These are phyloP conservation scores for Lentinula sp. DNA, from an alignment of 768 basidiomycete genomes.

Conservation along the genomic window DNA sequence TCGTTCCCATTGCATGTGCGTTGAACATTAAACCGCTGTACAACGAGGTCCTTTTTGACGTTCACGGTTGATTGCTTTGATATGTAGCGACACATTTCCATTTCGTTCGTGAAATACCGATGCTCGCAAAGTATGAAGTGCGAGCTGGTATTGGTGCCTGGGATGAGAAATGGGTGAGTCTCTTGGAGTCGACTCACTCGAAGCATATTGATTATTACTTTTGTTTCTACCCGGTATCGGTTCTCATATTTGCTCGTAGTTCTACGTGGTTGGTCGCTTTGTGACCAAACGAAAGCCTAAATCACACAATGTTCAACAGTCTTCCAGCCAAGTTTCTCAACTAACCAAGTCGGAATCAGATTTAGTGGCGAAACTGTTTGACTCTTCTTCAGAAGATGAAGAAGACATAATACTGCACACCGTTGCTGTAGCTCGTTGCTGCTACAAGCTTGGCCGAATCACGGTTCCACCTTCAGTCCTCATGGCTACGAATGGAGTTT, in stretches of 20 bases:
- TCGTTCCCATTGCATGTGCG: slow-evolving; percentile 51
- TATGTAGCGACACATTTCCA: slow-evolving; percentile 55
- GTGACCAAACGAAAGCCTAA: not conserved
- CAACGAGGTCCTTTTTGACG: not conserved
- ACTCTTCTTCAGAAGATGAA: slow-evolving; percentile 37
- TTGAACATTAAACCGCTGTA: not conserved
- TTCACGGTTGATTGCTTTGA: not conserved
- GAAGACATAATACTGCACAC: slow-evolving; percentile 62
- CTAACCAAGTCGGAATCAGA: not conserved
- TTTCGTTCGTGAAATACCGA: slow-evolving; percentile 68
- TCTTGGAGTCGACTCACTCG: too few relatives aligned
- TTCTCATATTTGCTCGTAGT: not conserved
- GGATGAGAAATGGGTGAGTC: slow-evolving; percentile 76
- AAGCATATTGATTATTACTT: too few relatives aligned
- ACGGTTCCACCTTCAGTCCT: slow-evolving; percentile 66
- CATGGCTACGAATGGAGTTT: slow-evolving; percentile 56
- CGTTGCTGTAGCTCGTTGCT: slow-evolving; percentile 54
- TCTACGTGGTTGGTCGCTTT: slow-evolving; percentile 4
- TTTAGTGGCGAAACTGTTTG: slow-evolving; percentile 2
- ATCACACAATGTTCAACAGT: not conserved
- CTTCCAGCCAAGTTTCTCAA: not conserved
- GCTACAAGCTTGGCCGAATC: slow-evolving; percentile 68
- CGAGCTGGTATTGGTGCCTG: slow-evolving; percentile 51
- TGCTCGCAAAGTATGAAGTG: slow-evolving; percentile 57
- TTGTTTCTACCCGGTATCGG: too few relatives aligned